Base-by-base conservation (phyloP, 176 grass and related monocot species). In the Microstegium vimineum region DNA sequence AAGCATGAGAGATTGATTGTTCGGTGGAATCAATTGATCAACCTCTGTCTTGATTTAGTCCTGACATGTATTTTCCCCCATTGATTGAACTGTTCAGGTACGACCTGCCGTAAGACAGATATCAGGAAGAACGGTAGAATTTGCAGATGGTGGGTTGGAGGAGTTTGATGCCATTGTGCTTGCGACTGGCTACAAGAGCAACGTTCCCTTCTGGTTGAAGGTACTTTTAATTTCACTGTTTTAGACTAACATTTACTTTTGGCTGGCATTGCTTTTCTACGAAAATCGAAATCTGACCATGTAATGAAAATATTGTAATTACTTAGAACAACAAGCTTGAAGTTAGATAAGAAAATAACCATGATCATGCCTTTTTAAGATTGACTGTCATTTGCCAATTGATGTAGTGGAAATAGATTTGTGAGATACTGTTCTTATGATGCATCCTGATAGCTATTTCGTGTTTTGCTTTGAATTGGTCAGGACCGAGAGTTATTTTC, bases 101-200 rank as follows among this genome's bases (percentile, higher is more conserved):
- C 84, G 66, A 65, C 81, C 87, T 8, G 73, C 77, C 6, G 82
- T 99, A 69, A 92, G 62, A 65, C 80, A 60, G 60, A 56, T 95
- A 82, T 82, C 74, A 14, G 89, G 73, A 16, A 51, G 68, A 59
- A 68, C 76, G 51, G 93, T 93, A 37, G 87, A 95, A 77, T 99
- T 94, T 56, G 54, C 83, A 3, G 89, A 95, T 7, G 86, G 80
- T 20, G 71, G 57, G 66, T 90, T 60, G 1, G 87, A 94, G 43
- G 85, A 88, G 43, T 95, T 94, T 7, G 89, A 95, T 45, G 89
- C 79, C 10, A 80, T 99, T 49, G 73, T 99, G 47, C 78, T 95
- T 13, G 96, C 96, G 10, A 99, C 96, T 6, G 96, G 96, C 34
- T 99, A 95, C 84, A 95, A 81, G 76, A 99, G 96, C 91, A 99